phyloP scores from a whole-genome alignment of 2,329 filamentous ascomycete species.

The Aureobasidium sp. region DNA sequence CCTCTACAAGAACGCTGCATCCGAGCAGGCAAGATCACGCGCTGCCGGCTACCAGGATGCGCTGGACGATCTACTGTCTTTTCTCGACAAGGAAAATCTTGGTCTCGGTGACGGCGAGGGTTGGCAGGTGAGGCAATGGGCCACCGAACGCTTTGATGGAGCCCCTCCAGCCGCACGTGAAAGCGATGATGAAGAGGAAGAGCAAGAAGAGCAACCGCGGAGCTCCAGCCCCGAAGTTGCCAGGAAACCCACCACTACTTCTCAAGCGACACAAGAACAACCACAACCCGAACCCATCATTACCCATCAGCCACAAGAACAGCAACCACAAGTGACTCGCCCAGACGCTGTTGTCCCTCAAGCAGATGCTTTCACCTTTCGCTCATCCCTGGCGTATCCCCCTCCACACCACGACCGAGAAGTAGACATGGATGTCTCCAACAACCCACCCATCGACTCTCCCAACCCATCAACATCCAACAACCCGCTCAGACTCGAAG shows the following conservation, averaged over 20 bases:
- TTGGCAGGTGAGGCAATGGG: slow-evolving; percentile 57
- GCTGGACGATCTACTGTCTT: slow-evolving; percentile 77
- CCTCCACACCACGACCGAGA: slow-evolving; percentile 37
- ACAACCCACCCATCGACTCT: slow-evolving; percentile 26
- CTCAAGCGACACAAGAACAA: slow-evolving; percentile 22
- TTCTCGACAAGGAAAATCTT: slow-evolving; percentile 74
- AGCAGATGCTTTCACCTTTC: slow-evolving; percentile 61
- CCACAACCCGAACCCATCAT: slow-evolving; percentile 26
- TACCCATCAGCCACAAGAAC: slow-evolving; percentile 12
- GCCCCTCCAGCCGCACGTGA: slow-evolving; percentile 47
- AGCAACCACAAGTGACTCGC: slow-evolving; percentile 13
- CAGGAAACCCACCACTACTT: slow-evolving; percentile 18
- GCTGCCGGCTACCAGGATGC: slow-evolving; percentile 88
- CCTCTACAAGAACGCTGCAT: slow-evolving; percentile 84
- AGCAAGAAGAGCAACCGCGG: slow-evolving; percentile 47
- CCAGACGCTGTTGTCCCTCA: slow-evolving; percentile 38
- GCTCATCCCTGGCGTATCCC: slow-evolving; percentile 54
- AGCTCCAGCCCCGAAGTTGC: slow-evolving; percentile 29
- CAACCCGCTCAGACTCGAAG: slow-evolving; percentile 17
- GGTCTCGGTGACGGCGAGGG: slow-evolving; percentile 74
- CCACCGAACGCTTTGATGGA: slow-evolving; percentile 60
- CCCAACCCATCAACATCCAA: slow-evolving; percentile 35
- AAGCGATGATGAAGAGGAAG: slow-evolving; percentile 60
- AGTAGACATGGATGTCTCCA: slow-evolving; percentile 37
- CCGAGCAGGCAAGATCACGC: slow-evolving; percentile 66